phyloP scores from a whole-genome alignment of 2,329 filamentous ascomycete genomes.

The Raffaelea albimanens region DNA sequence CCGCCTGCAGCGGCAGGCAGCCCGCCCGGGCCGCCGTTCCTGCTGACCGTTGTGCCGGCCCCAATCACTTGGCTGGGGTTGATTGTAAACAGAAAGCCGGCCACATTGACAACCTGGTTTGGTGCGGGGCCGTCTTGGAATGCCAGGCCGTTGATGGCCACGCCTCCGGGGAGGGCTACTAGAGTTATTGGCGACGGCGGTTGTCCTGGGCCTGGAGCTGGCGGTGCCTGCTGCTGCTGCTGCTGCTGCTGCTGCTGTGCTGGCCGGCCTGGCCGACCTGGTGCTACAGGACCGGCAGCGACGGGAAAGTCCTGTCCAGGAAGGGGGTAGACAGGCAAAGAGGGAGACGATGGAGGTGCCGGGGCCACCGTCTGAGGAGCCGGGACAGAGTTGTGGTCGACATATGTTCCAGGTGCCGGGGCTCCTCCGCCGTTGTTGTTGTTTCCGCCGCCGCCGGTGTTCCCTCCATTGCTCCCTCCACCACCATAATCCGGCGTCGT shows the following conservation, averaged over 20 bases:
- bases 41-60: conserved; percentile 31
- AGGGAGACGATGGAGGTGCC: background rate
- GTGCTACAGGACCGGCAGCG: background rate
- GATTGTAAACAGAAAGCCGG: conserved; percentile 33
- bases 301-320: too few relatives aligned
- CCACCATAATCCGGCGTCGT: conserved; percentile 26
- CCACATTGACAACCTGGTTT: conserved; percentile 18
- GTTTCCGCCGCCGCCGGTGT: too few relatives aligned
- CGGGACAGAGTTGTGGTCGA: background rate
- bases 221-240: too few relatives aligned
- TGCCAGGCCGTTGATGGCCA: conserved; percentile 38
- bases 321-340: background rate
- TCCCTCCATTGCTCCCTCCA: too few relatives aligned
- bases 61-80: conserved; percentile 35
- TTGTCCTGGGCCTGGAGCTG: background rate
- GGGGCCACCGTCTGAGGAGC: background rate
- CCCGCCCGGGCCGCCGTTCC: conserved; percentile 25
- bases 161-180: conserved; percentile 31
- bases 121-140: conserved; percentile 22
- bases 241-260: background rate
- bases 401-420: background rate
- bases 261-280: too few relatives aligned
- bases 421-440: background rate
- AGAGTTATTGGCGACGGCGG: conserved; percentile 25
- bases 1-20: background rate